Evolutionary conservation across 352 stramenopile species (phyloP).

Genomic region (Pythium dissotocum): DNA sequence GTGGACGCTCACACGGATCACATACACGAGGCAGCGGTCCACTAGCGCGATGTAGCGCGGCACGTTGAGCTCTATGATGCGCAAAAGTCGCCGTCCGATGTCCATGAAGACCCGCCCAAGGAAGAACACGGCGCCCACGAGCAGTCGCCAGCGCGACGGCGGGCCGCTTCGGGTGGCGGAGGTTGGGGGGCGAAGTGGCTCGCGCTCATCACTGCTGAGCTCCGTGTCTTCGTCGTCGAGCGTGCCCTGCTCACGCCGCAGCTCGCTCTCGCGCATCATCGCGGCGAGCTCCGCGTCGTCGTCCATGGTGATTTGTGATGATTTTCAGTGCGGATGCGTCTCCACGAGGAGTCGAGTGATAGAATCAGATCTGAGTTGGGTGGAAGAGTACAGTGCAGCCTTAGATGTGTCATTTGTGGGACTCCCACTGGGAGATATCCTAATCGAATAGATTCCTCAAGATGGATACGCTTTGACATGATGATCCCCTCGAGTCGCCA

Average conservation of each 20-base stretch:
- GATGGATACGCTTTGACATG: neutral
- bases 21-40: constrained; percentile 50
- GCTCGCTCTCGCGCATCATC: constrained; percentile 44
- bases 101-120: constrained; percentile 52
- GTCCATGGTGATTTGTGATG: constrained; percentile 19
- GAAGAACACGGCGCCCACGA: constrained; percentile 44
- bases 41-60: constrained; percentile 50
- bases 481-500: no score
- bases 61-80: constrained; percentile 47
- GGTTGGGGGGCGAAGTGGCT: constrained; percentile 9
- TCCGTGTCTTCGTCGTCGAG: constrained; percentile 11
- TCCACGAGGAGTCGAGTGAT: neutral
- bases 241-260: constrained; percentile 30
- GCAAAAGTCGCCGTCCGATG: constrained; percentile 41
- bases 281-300: constrained; percentile 46
- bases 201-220: constrained; percentile 10
- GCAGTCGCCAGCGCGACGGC: constrained; percentile 37
- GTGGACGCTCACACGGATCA: constrained; percentile 41
- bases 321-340: neutral
- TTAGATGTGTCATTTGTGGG: neutral
- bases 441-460: constrained; percentile 4
- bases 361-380: constrained; percentile 9
- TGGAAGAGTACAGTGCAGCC: neutral
- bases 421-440: neutral
- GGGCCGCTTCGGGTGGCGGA: neutral